phyloP scores from a whole-genome alignment of 371 early-diverging fungal species.

The Actinomucor elegans region DNA sequence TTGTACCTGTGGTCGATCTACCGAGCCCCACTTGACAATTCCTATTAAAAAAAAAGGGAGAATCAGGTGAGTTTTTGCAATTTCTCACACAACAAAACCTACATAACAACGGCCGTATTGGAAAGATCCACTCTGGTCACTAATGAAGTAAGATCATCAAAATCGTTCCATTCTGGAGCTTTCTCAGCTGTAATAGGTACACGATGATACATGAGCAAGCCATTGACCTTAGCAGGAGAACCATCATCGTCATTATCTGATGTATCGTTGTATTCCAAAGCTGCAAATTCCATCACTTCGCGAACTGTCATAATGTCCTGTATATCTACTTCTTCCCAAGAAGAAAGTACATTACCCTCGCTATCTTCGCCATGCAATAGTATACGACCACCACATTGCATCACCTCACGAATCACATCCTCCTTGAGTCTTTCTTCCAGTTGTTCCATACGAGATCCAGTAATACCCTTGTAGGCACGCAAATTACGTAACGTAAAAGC shows the following conservation, averaged over 20 bases:
- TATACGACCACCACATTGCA: conserved; percentile 55
- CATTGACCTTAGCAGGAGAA: background rate
- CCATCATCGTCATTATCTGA: conserved; percentile 13
- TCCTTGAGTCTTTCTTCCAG: conserved; percentile 69
- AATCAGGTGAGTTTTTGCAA: conserved; percentile 2
- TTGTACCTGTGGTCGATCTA: conserved; percentile 61
- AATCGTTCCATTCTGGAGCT: conserved; percentile 58
- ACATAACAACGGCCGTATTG: conserved; percentile 57
- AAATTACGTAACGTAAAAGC: conserved; percentile 67
- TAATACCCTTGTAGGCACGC: conserved; percentile 71
- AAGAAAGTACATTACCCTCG: conserved; percentile 47
- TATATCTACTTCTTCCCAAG: conserved; percentile 62
- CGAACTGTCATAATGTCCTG: conserved; percentile 57
- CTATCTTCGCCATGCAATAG: conserved; percentile 64
- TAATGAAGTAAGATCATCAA: conserved; percentile 55
- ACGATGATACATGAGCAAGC: conserved; percentile 44
- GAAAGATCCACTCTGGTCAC: conserved; percentile 35
- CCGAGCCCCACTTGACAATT: conserved; percentile 74
- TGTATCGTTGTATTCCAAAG: conserved; percentile 18
- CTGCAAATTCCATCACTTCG: conserved; percentile 52
- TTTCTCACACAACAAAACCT: conserved; percentile 12
- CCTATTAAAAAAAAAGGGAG: conserved; percentile 39
- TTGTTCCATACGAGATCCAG: conserved; percentile 61
- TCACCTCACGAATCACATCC: conserved; percentile 64
- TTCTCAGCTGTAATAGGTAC: conserved; percentile 68